These are phyloP conservation scores for Geotrichum bryndzae DNA, from an alignment of 1,139 yeast genomes.

Conservation along the genomic window DNA sequence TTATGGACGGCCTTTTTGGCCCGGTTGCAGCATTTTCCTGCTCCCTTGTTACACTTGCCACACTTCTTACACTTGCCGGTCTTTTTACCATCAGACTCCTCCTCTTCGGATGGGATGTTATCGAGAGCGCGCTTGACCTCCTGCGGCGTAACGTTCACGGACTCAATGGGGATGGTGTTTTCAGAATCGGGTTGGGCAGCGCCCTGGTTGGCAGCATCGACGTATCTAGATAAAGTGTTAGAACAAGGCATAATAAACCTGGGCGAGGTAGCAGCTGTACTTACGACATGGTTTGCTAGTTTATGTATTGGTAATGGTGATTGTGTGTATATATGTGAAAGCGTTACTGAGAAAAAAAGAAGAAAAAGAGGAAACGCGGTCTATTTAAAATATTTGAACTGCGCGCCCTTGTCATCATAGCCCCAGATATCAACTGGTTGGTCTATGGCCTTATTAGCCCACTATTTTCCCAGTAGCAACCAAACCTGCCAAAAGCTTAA, in stretches of 20 bases:
- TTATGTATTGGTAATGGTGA: neutral
- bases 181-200: slow-evolving; percentile 20
- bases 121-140: slow-evolving; percentile 16
- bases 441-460: neutral
- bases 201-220: slow-evolving; percentile 21
- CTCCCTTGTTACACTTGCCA: neutral
- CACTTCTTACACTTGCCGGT: neutral
- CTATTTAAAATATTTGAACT: neutral
- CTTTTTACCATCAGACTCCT: slow-evolving; percentile 10
- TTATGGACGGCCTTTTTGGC: slow-evolving; percentile 4
- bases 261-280: neutral
- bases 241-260: neutral
- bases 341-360: neutral
- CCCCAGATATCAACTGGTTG: neutral
- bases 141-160: slow-evolving; percentile 20
- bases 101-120: slow-evolving; percentile 7
- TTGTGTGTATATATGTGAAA: neutral
- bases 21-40: neutral
- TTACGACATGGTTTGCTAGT: neutral
- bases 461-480: neutral
- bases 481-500: neutral
- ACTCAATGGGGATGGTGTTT: slow-evolving; percentile 20
- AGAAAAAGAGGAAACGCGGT: neutral
- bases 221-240: slow-evolving; percentile 14
- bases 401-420: neutral